These are phyloP conservation scores for Talaromyces sp. DNA, from an alignment of 2,329 filamentous ascomycete species.

Conservation along the genomic window DNA sequence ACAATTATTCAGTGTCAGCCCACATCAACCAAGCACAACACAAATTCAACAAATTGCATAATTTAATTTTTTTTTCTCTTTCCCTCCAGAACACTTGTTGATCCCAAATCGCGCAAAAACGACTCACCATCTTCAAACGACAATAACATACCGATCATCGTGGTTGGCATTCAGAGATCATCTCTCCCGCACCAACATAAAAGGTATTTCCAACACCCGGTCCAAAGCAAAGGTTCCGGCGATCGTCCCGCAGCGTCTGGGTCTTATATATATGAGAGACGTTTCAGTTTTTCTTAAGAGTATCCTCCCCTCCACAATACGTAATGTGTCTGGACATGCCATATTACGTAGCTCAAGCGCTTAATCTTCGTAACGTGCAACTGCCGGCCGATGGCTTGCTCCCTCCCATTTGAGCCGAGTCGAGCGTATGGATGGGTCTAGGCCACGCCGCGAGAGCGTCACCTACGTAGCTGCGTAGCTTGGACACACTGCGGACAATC, in stretches of 20 bases:
- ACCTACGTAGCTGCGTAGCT: not conserved
- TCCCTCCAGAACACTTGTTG: no score
- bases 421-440: not conserved
- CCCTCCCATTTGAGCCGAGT: not conserved
- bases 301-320: not conserved
- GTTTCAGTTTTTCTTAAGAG: not conserved
- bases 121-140: not conserved
- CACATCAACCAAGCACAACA: not conserved
- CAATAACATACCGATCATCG: not conserved
- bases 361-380: not conserved
- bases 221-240: no score
- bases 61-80: no score
- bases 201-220: not conserved
- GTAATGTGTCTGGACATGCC: not conserved
- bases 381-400: not conserved
- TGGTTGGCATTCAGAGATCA: not conserved
- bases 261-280: not conserved
- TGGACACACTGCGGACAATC: not conserved
- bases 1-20: not conserved
- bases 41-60: not conserved
- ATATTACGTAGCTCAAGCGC: constrained; percentile 2
- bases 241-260: not conserved
- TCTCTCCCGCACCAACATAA: not conserved
- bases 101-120: not conserved
- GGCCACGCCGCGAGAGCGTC: not conserved